Evolutionary conservation across 257 asterid species (phyloP).

Genomic region (Perilla frutescens): DNA sequence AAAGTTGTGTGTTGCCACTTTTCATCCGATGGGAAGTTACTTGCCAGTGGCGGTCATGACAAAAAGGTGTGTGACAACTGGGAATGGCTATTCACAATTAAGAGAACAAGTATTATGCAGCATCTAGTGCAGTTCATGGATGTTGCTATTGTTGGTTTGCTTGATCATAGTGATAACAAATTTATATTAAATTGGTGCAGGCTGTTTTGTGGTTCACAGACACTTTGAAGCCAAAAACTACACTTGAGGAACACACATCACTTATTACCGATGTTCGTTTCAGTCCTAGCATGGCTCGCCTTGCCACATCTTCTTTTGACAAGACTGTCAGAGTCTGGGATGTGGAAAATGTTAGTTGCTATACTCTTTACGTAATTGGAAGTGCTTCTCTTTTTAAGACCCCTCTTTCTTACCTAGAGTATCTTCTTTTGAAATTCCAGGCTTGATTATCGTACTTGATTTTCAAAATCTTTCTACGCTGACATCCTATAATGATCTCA

Average conservation of each 20-base stretch:
- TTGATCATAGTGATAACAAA: slow-evolving; percentile 24
- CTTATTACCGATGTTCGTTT: slow-evolving; percentile 92
- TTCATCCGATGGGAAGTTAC: slow-evolving; percentile 96
- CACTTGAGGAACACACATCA: slow-evolving; percentile 89
- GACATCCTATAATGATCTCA: no score
- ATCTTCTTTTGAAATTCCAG: not conserved
- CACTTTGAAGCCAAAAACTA: slow-evolving; percentile 72
- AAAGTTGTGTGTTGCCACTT: slow-evolving; percentile 96
- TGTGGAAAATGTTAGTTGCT: slow-evolving; percentile 77
- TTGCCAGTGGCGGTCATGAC: slow-evolving; percentile 98
- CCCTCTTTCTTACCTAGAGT: not conserved
- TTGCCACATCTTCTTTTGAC: slow-evolving; percentile 96
- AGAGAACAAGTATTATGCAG: not conserved
- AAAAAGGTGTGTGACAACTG: slow-evolving; percentile 61
- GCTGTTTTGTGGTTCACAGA: slow-evolving; percentile 90
- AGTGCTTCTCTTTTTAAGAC: slow-evolving; percentile 6
- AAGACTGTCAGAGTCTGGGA: slow-evolving; percentile 98
- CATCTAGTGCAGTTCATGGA: not conserved
- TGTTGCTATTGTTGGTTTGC: slow-evolving; percentile 3
- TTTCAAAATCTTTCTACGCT: not conserved
- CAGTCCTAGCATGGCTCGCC: slow-evolving; percentile 97
- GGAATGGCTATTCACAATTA: slow-evolving; percentile 16
- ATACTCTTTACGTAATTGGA: not conserved
- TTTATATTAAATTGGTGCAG: slow-evolving; percentile 50
- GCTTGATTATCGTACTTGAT: no score